A percentile compares a stretch with the other conserved stretches of the same genome.
phyloP scores from a whole-genome alignment of 2,329 filamentous ascomycete species.

The Colletotrichum somersetense region DNA sequence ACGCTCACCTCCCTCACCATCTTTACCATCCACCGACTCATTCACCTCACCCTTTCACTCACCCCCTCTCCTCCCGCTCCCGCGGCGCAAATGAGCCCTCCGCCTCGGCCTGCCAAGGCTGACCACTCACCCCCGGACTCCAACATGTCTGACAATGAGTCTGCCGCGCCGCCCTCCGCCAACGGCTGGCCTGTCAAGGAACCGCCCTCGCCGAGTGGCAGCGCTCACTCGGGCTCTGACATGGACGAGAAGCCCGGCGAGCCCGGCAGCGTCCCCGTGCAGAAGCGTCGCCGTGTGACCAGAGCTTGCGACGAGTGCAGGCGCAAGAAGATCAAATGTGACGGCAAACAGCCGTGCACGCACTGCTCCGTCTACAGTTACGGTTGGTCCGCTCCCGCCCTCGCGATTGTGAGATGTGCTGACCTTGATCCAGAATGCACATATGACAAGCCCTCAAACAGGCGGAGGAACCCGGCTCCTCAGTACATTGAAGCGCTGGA shows the following conservation, averaged over 20 bases:
- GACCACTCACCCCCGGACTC: conserved; percentile 36
- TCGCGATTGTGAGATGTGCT: conserved; percentile 30
- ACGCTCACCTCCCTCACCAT: background rate
- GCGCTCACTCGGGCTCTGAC: conserved; percentile 58
- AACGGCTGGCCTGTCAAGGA: conserved; percentile 52
- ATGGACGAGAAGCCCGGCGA: conserved; percentile 52
- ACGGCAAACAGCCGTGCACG: conserved; percentile 89
- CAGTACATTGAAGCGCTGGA: conserved; percentile 95
- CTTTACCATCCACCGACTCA: conserved; percentile 24
- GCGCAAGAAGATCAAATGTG: conserved; percentile 89
- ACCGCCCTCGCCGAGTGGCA: conserved; percentile 57
- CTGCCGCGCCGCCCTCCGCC: conserved; percentile 51
- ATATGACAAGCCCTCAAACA: conserved; percentile 94
- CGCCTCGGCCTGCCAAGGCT: conserved; percentile 40
- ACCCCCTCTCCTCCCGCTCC: conserved; percentile 1
- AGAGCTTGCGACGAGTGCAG: conserved; percentile 86
- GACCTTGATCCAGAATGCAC: conserved; percentile 78
- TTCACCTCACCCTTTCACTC: background rate
- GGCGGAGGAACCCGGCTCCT: conserved; percentile 88
- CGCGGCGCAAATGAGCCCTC: conserved; percentile 41
- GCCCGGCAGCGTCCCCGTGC: conserved; percentile 67
- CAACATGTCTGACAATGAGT: conserved; percentile 60
- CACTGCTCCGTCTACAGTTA: conserved; percentile 99
- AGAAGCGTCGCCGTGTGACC: conserved; percentile 83
- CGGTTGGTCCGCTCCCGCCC: conserved; percentile 69